Conservation (phyloP, 768 basidiomycete species). For the Mycena rebaudengoi region DNA sequence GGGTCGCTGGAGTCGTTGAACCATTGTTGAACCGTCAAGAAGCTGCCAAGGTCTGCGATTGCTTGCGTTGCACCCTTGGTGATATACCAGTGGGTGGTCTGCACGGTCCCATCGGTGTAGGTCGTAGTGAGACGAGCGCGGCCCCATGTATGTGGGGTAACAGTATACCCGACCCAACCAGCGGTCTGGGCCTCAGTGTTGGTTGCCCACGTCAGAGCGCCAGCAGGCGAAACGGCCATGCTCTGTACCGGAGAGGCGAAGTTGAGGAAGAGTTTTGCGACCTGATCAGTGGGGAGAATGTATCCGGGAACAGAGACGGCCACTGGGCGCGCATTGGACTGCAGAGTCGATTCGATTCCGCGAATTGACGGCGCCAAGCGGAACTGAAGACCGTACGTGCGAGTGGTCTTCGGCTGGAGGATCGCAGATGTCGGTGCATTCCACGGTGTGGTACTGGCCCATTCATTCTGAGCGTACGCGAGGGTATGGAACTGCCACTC, state of each 20-base stretch:
- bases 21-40: constrained; percentile 64
- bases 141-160: constrained; percentile 56
- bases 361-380: constrained; percentile 58
- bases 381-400: constrained; percentile 64
- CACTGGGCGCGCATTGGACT: constrained; percentile 52
- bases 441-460: constrained; percentile 61
- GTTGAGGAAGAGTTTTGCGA: constrained; percentile 60
- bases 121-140: constrained; percentile 58
- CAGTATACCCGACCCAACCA: constrained; percentile 56
- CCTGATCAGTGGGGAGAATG: constrained; percentile 57
- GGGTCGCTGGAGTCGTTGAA: constrained; percentile 58
- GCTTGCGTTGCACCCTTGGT: constrained; percentile 55
- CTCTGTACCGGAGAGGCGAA: constrained; percentile 50
- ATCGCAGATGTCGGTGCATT: constrained; percentile 59
- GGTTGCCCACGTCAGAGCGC: constrained; percentile 54
- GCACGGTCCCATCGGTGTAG: constrained; percentile 58
- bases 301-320: constrained; percentile 64
- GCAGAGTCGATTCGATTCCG: constrained; percentile 54
- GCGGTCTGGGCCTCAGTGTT: constrained; percentile 52
- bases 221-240: constrained; percentile 53
- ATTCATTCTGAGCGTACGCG: constrained; percentile 64
- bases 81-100: constrained; percentile 62
- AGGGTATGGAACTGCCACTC: constrained; percentile 70
- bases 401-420: constrained; percentile 55
- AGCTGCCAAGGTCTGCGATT: constrained; percentile 59